Evolutionary conservation across 2,329 filamentous ascomycete genomes (phyloP).

Genomic region (Aspergillus sp.): DNA sequence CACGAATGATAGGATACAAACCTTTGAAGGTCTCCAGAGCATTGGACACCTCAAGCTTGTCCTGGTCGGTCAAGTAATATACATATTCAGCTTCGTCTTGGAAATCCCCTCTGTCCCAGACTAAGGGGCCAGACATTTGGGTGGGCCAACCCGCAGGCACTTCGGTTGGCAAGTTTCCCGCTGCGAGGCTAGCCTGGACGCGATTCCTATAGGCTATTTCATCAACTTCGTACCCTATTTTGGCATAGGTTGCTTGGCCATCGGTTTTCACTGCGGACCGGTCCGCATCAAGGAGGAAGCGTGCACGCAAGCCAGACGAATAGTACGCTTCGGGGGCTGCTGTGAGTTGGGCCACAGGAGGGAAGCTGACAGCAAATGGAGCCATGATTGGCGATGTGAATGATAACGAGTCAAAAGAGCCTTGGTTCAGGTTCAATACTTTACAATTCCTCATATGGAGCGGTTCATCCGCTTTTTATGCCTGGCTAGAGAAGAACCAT

Average conservation of each 20-base stretch:
- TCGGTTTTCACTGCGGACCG: conserved; percentile 6
- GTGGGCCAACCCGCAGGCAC: conserved; percentile 14
- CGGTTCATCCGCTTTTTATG: conserved; percentile 9
- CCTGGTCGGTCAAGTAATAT: conserved; percentile 10
- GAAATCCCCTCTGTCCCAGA: conserved; percentile 9
- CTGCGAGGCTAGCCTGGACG: conserved; percentile 10
- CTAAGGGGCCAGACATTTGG: conserved; percentile 9
- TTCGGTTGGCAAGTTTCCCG: conserved; percentile 7
- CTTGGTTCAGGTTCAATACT: neutral
- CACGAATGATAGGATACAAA: neutral
- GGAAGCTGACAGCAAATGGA: conserved; percentile 6
- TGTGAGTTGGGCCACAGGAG: neutral
- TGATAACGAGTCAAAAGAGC: conserved; percentile 1
- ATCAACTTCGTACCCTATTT: conserved; percentile 13
- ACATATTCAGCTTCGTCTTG: conserved; percentile 12
- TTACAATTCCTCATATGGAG: neutral
- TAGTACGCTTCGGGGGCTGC: conserved; percentile 12
- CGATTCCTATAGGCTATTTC: conserved; percentile 15
- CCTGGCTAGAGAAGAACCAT: neutral
- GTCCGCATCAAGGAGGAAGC: conserved; percentile 12
- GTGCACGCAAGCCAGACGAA: conserved; percentile 12
- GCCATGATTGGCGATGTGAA: conserved; percentile 9
- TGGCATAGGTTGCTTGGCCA: conserved; percentile 5
- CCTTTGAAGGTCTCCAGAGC: conserved; percentile 12
- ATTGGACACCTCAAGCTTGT: conserved; percentile 10